These are phyloP conservation scores for Geoglossum glabrum DNA, from an alignment of 495 filamentous ascomycete species.

Conservation along the genomic window DNA sequence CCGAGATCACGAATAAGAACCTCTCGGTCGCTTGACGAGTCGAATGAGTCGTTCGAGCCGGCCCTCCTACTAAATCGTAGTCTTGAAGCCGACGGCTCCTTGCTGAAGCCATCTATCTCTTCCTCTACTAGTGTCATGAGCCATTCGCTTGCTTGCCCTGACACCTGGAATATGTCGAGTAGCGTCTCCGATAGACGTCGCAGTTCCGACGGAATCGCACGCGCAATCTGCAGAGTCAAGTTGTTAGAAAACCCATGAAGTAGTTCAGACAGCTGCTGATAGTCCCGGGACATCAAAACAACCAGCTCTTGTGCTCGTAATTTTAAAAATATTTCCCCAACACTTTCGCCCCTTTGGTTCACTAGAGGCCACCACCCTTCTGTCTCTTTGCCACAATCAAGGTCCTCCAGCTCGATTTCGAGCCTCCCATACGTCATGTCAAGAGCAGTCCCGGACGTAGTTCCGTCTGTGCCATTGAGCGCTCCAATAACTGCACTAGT, in stretches of 20 bases:
- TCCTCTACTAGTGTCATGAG: conserved; percentile 84
- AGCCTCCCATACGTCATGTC: conserved; percentile 52
- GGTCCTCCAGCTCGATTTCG: conserved; percentile 66
- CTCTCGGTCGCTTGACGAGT: conserved; percentile 32
- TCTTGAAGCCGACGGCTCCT: conserved; percentile 39
- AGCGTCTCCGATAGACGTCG: conserved; percentile 68
- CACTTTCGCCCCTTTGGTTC: conserved; percentile 45
- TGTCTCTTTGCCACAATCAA: conserved; percentile 55
- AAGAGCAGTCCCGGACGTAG: conserved; percentile 7
- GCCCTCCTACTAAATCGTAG: conserved; percentile 48
- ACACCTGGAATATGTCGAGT: conserved; percentile 89
- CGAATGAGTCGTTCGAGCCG: conserved; percentile 58
- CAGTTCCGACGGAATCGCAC: conserved; percentile 55
- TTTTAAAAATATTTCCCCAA: conserved; percentile 78
- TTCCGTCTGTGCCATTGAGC: conserved; percentile 17
- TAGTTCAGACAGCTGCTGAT: conserved; percentile 63
- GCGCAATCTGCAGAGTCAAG: conserved; percentile 67
- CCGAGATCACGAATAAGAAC: conserved; percentile 38
- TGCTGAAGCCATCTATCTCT: conserved; percentile 84
- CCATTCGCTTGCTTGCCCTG: conserved; percentile 76
- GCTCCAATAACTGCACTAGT: conserved; percentile 12
- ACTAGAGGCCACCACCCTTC: conserved; percentile 83
- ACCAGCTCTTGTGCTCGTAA: conserved; percentile 70
- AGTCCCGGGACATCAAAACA: conserved; percentile 71
- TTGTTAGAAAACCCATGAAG: conserved; percentile 69